These are phyloP conservation scores for Modicella reniformis DNA, from an alignment of 371 early-diverging fungal genomes.

Conservation along the genomic window DNA sequence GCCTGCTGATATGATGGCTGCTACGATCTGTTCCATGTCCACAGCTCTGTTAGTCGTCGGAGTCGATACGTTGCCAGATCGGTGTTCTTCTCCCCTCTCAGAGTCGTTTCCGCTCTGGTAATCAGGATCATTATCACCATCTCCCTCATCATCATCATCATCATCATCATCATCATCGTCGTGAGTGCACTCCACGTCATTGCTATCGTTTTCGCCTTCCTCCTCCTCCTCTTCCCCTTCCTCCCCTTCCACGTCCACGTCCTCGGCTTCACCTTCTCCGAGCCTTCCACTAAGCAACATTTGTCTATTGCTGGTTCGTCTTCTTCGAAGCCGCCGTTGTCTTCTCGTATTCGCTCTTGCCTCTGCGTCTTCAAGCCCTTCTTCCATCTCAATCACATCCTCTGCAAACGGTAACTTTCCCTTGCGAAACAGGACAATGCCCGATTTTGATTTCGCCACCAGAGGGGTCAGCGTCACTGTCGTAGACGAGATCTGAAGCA, in stretches of 20 bases:
- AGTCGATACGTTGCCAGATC: neutral
- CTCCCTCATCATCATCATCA: neutral
- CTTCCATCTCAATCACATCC: slow-evolving; percentile 48
- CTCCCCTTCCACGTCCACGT: neutral
- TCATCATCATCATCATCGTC: too few species aligned
- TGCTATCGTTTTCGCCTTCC: neutral
- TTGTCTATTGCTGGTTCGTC: slow-evolving; percentile 3
- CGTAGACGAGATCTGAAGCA: slow-evolving; percentile 20
- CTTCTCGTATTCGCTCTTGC: slow-evolving; percentile 17
- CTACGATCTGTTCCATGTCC: slow-evolving; percentile 27
- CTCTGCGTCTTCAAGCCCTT: slow-evolving; percentile 26
- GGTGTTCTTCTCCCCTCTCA: neutral
- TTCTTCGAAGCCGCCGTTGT: slow-evolving; percentile 14
- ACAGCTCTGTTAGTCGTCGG: neutral
- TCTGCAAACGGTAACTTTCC: slow-evolving; percentile 19
- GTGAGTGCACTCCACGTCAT: neutral
- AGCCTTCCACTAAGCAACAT: neutral
- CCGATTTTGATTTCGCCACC: slow-evolving; percentile 8
- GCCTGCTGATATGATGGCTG: slow-evolving; percentile 19
- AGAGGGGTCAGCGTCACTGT: slow-evolving; percentile 16
- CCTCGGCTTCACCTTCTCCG: neutral
- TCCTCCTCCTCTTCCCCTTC: neutral
- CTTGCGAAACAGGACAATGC: slow-evolving; percentile 11
- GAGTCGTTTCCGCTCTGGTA: neutral
- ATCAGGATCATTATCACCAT: neutral